phyloP scores from a whole-genome alignment of 2,329 filamentous ascomycete species.

The Hypoxylon sp. region DNA sequence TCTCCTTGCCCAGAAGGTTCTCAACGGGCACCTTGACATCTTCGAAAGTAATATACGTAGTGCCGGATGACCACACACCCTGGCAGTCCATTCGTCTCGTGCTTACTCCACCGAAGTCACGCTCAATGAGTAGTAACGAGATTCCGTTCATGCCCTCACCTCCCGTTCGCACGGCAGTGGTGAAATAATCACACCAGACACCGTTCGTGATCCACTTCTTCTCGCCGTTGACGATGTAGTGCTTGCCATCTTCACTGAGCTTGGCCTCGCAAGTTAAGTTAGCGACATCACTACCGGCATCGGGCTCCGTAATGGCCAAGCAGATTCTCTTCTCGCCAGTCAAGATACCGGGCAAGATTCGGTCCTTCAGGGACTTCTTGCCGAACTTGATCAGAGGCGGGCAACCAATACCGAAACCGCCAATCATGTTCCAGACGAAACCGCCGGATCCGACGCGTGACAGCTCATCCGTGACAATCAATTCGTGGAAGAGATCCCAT shows the following conservation, averaged over 20 bases:
- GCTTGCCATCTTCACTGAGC: slow-evolving; percentile 93
- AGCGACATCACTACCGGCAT: slow-evolving; percentile 94
- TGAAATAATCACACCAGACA: slow-evolving; percentile 97
- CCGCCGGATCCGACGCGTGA: slow-evolving; percentile 91
- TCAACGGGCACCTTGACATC: slow-evolving; percentile 99
- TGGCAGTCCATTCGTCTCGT: slow-evolving; percentile 99
- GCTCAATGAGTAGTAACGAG: slow-evolving; percentile 91
- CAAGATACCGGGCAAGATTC: slow-evolving; percentile 89
- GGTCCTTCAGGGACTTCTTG: slow-evolving; percentile 84
- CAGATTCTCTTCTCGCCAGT: slow-evolving; percentile 97
- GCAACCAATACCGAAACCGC: slow-evolving; percentile 95
- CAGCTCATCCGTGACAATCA: slow-evolving; percentile 94
- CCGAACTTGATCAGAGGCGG: slow-evolving; percentile 95
- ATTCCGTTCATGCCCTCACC: slow-evolving; percentile 93
- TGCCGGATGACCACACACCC: slow-evolving; percentile 94
- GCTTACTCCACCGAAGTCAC: slow-evolving; percentile 84
- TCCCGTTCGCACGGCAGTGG: slow-evolving; percentile 92
- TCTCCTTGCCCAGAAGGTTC: slow-evolving; percentile 97
- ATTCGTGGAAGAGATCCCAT: slow-evolving; percentile 99
- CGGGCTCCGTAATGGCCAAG: slow-evolving; percentile 95
- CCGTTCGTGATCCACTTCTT: slow-evolving; percentile 99
- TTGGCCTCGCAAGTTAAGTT: slow-evolving; percentile 97
- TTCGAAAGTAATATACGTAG: slow-evolving; percentile 98
- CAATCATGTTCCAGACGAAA: slow-evolving; percentile 96
- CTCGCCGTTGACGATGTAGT: slow-evolving; percentile 99